Evolutionary conservation across 768 basidiomycete species (phyloP).

Genomic region (Mycena indigotica): DNA sequence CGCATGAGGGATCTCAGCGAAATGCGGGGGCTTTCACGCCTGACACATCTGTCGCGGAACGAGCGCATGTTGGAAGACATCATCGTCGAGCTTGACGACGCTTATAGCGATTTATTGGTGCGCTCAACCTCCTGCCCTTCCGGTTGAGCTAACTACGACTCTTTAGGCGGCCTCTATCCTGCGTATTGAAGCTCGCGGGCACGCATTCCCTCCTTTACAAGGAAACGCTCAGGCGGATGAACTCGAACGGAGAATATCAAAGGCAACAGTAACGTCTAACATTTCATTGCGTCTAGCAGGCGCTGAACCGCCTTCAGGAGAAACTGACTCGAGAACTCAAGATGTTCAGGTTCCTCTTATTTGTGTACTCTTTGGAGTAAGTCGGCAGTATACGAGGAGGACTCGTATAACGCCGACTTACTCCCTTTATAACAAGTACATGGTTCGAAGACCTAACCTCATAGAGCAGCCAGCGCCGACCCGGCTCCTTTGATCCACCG

Average conservation of each 20-base stretch:
- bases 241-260: background rate
- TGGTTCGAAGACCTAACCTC: no score
- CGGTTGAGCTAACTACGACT: background rate
- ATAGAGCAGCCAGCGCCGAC: no score
- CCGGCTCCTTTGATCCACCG: no score
- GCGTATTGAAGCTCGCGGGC: background rate
- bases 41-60: background rate
- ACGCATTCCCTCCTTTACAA: background rate
- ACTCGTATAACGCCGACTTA: no score
- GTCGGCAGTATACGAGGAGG: no score
- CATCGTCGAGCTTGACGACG: conserved; percentile 24
- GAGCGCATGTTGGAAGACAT: conserved; percentile 30
- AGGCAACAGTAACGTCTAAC: background rate
- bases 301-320: no score
- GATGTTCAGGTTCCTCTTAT: no score
- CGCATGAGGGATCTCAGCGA: background rate
- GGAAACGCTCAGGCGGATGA: no score
- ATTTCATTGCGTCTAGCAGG: no score
- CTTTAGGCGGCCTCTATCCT: background rate
- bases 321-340: no score
- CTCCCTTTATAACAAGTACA: no score
- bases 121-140: background rate
- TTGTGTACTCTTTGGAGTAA: no score
- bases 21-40: background rate
- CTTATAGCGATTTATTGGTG: background rate